These are phyloP conservation scores for Melocanna baccifera DNA, from an alignment of 176 grass and related monocot species.

Conservation along the genomic window DNA sequence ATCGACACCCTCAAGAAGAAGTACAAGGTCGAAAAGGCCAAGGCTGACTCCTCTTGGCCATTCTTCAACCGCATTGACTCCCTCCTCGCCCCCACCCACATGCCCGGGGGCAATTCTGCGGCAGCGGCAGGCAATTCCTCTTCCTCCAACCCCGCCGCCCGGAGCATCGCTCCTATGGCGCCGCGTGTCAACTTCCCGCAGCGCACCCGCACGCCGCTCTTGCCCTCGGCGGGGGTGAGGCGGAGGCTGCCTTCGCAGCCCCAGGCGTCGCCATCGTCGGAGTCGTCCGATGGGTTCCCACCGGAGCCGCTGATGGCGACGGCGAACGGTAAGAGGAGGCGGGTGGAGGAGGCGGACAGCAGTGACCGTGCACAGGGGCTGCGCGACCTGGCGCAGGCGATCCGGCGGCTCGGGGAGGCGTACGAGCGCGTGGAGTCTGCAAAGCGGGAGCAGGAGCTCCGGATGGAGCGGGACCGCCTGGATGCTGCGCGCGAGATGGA, in stretches of 20 bases:
- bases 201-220: constrained; percentile 52
- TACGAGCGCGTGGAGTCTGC: constrained; percentile 77
- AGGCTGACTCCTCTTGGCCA: constrained; percentile 14
- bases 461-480: constrained; percentile 75
- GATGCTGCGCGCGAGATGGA: constrained; percentile 62
- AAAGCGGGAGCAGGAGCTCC: constrained; percentile 68
- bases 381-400: constrained; percentile 53
- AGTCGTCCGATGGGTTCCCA: constrained; percentile 89
- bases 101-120: not conserved
- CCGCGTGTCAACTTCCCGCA: constrained; percentile 65
- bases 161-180: constrained; percentile 25
- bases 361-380: constrained; percentile 41
- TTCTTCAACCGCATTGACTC: too few relatives aligned
- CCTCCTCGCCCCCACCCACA: constrained; percentile 12
- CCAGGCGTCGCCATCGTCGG: constrained; percentile 45
- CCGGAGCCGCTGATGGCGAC: constrained; percentile 43
- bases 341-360: constrained; percentile 25
- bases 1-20: constrained; percentile 99
- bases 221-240: constrained; percentile 29
- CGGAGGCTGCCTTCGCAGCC: constrained; percentile 39
- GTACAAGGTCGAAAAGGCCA: constrained; percentile 83
- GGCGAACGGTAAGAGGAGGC: constrained; percentile 54
- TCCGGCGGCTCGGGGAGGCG: constrained; percentile 64
- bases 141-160: constrained; percentile 19
- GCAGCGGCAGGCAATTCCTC: not conserved